Evolutionary conservation across 805 yeast species (phyloP).

Genomic region (Sugiyamaella boreocaroliniensis): DNA sequence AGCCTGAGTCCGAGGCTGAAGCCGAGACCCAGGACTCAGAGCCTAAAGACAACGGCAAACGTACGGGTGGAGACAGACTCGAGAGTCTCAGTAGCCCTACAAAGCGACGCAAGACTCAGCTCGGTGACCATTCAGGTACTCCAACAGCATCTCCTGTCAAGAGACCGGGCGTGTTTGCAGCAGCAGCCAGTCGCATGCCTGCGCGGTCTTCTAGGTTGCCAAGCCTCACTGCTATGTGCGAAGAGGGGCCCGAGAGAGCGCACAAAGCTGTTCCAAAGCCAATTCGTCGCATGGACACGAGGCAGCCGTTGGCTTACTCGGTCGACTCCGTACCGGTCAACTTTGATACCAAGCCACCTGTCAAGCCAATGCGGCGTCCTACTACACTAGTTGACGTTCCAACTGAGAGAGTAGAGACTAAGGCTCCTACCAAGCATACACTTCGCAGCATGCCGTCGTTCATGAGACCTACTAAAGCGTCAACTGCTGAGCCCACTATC

Average conservation of each 20-base stretch:
- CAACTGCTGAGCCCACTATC: neutral
- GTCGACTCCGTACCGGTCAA: no score
- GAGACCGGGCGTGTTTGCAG: neutral
- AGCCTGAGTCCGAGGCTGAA: neutral
- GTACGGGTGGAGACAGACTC: neutral
- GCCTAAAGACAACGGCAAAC: constrained; percentile 4
- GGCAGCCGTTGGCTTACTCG: no score
- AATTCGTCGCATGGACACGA: no score
- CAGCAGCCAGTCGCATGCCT: neutral
- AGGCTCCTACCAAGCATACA: neutral
- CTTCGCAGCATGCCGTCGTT: neutral
- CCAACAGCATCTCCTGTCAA: neutral
- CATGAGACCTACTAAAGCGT: neutral
- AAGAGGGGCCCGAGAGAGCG: no score
- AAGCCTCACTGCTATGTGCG: no score
- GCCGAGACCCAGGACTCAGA: neutral
- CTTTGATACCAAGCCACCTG: neutral
- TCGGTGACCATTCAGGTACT: neutral
- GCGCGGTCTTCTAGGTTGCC: no score
- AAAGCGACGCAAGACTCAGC: constrained; percentile 14
- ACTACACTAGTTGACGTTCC: no score
- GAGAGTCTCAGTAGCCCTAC: constrained; percentile 10
- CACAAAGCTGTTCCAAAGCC: no score
- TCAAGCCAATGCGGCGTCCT: neutral
- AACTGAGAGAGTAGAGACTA: neutral